A percentile compares a stretch with the other conserved stretches of the same genome.
These are phyloP conservation scores for Pulveroboletus sp. DNA, from an alignment of 768 basidiomycete genomes.

Conservation along the genomic window DNA sequence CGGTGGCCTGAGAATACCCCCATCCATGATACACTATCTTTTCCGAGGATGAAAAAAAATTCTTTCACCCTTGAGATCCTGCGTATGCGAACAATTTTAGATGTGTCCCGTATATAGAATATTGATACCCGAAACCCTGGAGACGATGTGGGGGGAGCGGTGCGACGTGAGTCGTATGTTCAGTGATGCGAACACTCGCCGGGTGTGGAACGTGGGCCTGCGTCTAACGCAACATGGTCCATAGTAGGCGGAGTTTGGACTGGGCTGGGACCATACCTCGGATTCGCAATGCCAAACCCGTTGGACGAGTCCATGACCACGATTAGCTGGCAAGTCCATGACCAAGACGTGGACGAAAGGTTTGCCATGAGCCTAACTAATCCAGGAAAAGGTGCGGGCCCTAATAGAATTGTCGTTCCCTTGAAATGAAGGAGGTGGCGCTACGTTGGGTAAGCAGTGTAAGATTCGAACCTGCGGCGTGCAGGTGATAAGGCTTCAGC, in stretches of 20 bases:
- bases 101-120: not conserved
- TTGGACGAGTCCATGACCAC: too few species aligned
- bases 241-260: too few species aligned
- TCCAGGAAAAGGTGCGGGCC: not conserved
- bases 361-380: not conserved
- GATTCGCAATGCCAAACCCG: too few species aligned
- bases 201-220: too few species aligned
- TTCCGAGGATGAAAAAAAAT: slow-evolving; percentile 14
- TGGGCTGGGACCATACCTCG: too few species aligned
- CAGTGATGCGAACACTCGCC: too few species aligned
- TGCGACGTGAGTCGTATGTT: not conserved
- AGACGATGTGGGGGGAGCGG: not conserved
- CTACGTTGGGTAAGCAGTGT: not conserved
- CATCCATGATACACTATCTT: not conserved
- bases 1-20: slow-evolving; percentile 3
- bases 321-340: not conserved
- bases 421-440: not conserved
- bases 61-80: slow-evolving; percentile 16
- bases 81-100: not conserved
- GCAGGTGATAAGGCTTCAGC: too few species aligned
- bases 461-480: too few species aligned
- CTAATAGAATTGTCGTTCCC: too few species aligned
- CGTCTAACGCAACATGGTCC: too few species aligned
- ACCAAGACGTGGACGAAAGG: too few species aligned
- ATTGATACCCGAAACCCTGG: too few species aligned